Evolutionary conservation across 306 rosid species (phyloP).

Genomic region (Cucumis hystrix): DNA sequence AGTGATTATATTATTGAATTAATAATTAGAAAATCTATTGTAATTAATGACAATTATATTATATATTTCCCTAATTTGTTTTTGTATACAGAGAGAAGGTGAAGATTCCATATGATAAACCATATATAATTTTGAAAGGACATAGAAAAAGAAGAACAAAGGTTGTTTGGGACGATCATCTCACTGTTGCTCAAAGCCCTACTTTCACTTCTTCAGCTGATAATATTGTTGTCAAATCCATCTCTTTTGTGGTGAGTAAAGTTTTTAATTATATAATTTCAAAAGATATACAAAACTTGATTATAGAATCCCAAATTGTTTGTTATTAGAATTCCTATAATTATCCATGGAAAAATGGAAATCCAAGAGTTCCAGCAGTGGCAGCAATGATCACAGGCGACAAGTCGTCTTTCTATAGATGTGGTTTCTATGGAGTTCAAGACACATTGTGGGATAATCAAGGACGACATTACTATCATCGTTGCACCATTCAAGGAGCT

Average conservation of each 20-base stretch:
- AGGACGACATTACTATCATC: slow-evolving; percentile 58
- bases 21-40: too few species aligned
- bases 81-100: slow-evolving; percentile 42
- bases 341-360: neutral
- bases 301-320: too few species aligned
- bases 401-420: slow-evolving; percentile 24
- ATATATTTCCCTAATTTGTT: neutral
- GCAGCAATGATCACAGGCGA: slow-evolving; percentile 60
- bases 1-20: neutral
- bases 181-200: slow-evolving; percentile 29
- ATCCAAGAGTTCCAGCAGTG: slow-evolving; percentile 28
- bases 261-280: too few species aligned
- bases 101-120: slow-evolving; percentile 43
- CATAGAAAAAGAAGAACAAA: slow-evolving; percentile 26
- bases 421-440: slow-evolving; percentile 65
- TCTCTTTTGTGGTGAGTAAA: slow-evolving; percentile 47
- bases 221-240: slow-evolving; percentile 32
- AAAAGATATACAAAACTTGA: too few species aligned
- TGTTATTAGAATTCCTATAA: slow-evolving; percentile 44
- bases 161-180: slow-evolving; percentile 63
- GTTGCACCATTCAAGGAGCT: slow-evolving; percentile 67
- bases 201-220: slow-evolving; percentile 47
- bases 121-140: slow-evolving; percentile 46
- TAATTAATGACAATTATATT: too few species aligned
- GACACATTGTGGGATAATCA: slow-evolving; percentile 74